phyloP scores from a whole-genome alignment of 2,329 filamentous ascomycete genomes.

The Alternaria ethzedia region DNA sequence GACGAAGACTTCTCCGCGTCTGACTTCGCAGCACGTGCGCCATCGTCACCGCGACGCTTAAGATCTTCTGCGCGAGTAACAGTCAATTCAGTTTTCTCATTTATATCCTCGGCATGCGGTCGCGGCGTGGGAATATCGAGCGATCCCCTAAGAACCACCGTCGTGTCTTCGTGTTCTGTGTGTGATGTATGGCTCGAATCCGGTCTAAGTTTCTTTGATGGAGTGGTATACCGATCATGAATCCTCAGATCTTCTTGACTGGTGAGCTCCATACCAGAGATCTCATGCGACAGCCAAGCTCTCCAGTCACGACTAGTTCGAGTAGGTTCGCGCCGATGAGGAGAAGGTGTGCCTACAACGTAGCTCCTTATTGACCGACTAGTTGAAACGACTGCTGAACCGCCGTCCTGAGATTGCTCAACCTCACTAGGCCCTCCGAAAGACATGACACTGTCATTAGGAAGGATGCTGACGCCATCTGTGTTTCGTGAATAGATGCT shows the following conservation, averaged over 20 bases:
- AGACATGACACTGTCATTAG: constrained; percentile 44
- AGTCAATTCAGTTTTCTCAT: background rate
- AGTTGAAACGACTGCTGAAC: constrained; percentile 53
- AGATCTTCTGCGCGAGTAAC: background rate
- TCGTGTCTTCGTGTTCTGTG: constrained; percentile 36
- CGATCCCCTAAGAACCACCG: constrained; percentile 19
- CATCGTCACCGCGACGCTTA: background rate
- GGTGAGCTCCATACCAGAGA: constrained; percentile 45
- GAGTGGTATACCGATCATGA: constrained; percentile 25
- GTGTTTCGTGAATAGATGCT: constrained; percentile 56
- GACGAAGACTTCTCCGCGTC: background rate
- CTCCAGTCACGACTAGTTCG: constrained; percentile 55
- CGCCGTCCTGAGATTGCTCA: constrained; percentile 19
- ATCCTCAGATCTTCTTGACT: constrained; percentile 39
- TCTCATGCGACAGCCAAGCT: constrained; percentile 55
- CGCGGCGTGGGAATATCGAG: constrained; percentile 13
- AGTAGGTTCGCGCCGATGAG: constrained; percentile 25
- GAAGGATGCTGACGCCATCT: constrained; percentile 46
- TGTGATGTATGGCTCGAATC: constrained; percentile 28
- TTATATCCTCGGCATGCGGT: background rate
- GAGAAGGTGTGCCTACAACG: constrained; percentile 43
- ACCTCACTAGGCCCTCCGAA: constrained; percentile 18
- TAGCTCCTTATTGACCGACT: constrained; percentile 54
- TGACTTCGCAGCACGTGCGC: background rate
- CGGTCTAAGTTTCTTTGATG: constrained; percentile 16